phyloP scores from a whole-genome alignment of 352 stramenopile species.

The Pythium apleroticum region DNA sequence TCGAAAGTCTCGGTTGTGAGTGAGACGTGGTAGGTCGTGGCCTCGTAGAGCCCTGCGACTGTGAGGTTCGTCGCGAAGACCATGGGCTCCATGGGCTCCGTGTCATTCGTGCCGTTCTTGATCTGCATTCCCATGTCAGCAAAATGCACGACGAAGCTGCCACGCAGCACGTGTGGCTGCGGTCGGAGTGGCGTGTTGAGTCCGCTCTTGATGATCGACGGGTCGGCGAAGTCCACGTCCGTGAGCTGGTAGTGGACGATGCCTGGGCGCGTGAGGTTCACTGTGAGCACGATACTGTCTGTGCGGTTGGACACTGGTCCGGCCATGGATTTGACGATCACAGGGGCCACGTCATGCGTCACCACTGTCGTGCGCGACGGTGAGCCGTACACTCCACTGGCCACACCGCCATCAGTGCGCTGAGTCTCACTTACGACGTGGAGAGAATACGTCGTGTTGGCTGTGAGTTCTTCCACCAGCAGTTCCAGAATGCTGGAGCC shows the following conservation, averaged over 20 bases:
- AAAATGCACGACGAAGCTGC: conserved; percentile 37
- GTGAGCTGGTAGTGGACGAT: conserved; percentile 74
- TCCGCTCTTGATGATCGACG: conserved; percentile 38
- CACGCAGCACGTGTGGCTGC: conserved; percentile 47
- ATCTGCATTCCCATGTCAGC: conserved; percentile 61
- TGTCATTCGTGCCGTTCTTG: conserved; percentile 76
- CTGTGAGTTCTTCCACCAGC: conserved; percentile 27
- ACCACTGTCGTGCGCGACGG: conserved; percentile 33
- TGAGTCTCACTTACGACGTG: conserved; percentile 20
- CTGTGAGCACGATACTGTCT: conserved; percentile 52
- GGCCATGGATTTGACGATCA: conserved; percentile 58
- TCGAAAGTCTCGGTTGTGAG: conserved; percentile 67
- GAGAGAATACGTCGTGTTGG: conserved; percentile 40
- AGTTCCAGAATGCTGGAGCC: conserved; percentile 16
- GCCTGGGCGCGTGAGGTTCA: conserved; percentile 65
- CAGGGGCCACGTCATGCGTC: conserved; percentile 58
- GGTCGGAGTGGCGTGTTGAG: neutral
- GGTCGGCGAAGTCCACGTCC: conserved; percentile 76
- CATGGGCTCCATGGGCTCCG: conserved; percentile 48
- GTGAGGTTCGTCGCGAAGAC: conserved; percentile 66
- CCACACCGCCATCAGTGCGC: neutral
- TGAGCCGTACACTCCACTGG: conserved; percentile 50
- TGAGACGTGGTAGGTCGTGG: conserved; percentile 70
- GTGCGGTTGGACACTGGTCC: conserved; percentile 42
- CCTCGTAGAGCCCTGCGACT: conserved; percentile 38